These are phyloP conservation scores for Xylariaceae sp. DNA, from an alignment of 2,329 filamentous ascomycete genomes.

Conservation along the genomic window DNA sequence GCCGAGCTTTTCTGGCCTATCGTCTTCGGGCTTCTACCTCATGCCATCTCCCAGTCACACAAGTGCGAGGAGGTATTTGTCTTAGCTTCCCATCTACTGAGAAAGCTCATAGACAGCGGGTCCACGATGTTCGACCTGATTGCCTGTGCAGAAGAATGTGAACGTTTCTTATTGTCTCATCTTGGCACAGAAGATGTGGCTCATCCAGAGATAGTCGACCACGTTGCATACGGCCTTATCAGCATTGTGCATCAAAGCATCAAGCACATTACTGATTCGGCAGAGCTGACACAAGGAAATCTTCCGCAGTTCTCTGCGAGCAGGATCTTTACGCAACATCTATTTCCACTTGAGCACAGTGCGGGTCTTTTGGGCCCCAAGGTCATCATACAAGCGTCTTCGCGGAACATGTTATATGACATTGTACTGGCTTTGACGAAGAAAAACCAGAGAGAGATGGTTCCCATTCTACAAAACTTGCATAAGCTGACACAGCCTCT, in stretches of 20 bases:
- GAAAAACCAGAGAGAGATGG: slow-evolving; percentile 48
- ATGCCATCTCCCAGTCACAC: slow-evolving; percentile 31
- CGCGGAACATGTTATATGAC: slow-evolving; percentile 59
- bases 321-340: slow-evolving; percentile 59
- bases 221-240: slow-evolving; percentile 37
- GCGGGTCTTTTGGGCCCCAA: slow-evolving; percentile 33
- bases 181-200: slow-evolving; percentile 36
- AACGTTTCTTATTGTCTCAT: slow-evolving; percentile 25
- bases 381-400: slow-evolving; percentile 51
- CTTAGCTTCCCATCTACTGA: slow-evolving; percentile 27
- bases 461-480: slow-evolving; percentile 50
- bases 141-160: slow-evolving; percentile 24
- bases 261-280: slow-evolving; percentile 23
- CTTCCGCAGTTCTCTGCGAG: slow-evolving; percentile 35
- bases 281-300: slow-evolving; percentile 18
- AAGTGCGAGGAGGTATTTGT: slow-evolving; percentile 43
- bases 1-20: slow-evolving; percentile 48
- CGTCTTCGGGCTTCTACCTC: slow-evolving; percentile 35
- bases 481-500: slow-evolving; percentile 50
- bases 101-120: slow-evolving; percentile 26
- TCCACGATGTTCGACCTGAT: slow-evolving; percentile 24
- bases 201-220: slow-evolving; percentile 35
- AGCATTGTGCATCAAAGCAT: slow-evolving; percentile 33
- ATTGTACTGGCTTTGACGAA: slow-evolving; percentile 58
- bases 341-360: slow-evolving; percentile 58